These are phyloP conservation scores for Microdochium trichocladiopsis DNA, from an alignment of 2,329 filamentous ascomycete genomes.

Conservation along the genomic window DNA sequence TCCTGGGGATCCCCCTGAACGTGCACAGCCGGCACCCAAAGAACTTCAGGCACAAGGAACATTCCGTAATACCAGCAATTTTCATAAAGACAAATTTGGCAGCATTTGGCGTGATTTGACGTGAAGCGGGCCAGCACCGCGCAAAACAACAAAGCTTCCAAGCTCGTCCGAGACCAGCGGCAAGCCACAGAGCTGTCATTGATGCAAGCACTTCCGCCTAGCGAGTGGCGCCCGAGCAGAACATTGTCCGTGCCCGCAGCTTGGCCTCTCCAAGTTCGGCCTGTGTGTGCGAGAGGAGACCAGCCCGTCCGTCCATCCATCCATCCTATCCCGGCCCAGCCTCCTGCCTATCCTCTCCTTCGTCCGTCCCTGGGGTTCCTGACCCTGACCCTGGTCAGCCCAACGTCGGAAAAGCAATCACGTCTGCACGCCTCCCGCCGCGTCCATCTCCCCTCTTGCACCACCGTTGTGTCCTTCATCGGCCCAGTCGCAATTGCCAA, in stretches of 20 bases:
- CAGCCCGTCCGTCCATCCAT: neutral
- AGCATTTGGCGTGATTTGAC: neutral
- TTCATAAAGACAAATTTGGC: no score
- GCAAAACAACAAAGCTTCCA: no score
- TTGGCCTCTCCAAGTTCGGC: neutral
- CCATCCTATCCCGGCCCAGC: neutral
- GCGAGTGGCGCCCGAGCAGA: neutral
- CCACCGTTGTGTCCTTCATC: neutral
- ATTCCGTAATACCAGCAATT: no score
- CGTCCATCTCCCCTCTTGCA: neutral
- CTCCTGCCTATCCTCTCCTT: neutral
- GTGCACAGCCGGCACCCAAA: no score
- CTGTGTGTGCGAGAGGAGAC: no score
- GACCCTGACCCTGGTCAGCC: neutral
- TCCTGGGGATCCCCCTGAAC: no score
- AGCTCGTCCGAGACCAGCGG: no score
- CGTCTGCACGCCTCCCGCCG: neutral
- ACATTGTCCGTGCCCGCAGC: neutral
- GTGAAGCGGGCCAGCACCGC: no score
- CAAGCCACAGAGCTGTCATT: no score
- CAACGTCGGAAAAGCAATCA: neutral
- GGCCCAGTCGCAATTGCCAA: neutral
- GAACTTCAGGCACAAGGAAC: no score
- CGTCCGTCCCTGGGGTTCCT: neutral
- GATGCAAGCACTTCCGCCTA: neutral